Base-by-base conservation (phyloP, 371 early-diverging fungal genomes). In the Gilbertella persicaria region DNA sequence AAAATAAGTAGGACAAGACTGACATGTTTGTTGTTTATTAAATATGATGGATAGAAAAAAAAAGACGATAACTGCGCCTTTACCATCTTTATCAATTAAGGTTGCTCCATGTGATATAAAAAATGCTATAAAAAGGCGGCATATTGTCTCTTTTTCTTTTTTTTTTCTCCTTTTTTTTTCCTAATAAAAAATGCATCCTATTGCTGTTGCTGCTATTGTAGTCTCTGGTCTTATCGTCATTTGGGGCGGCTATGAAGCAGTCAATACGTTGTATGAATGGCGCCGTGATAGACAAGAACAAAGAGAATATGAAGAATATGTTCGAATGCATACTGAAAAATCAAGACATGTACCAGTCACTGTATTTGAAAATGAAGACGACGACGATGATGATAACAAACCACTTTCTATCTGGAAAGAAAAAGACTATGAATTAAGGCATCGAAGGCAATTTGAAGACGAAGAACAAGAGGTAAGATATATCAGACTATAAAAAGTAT, bases 291-390 rank as follows among this genome's bases (percentile, higher is more conserved):
- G 64, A 39, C 54, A 64, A 44, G 72, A 72, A 43, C 55, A 58
- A 33, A 50, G 47, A 25, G 48, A 54, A 29, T 72, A 72, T 45
- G 66, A 68, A 47, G 66, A 68, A 20, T 72, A 60, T 48, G 50
- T 68, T 8, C 54, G 55, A 35, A 41, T 45, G 12, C 33, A 60
- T 39, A 48, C 43, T 23, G 71, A 72, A 53, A 67, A 72, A 9
- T 26, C 26, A 4, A 41, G 49, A 25, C 14, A 39, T 33, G 29
- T 19, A 13, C 53, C 41, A 6, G 26, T 26, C 28, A 49, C 49
- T 45, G 1, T 45, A 2, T 40, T 54, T 35, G 28, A 58, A 9
- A 20, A 47, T 21, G 58, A 60, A 5, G 58, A 56, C 1, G 50
- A 46, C 10, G 47, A 56, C 14, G 49, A 58, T 8, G 47, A 54